phyloP scores from a whole-genome alignment of 2,329 filamentous ascomycete genomes.

The Aureobasidium mangrovei region DNA sequence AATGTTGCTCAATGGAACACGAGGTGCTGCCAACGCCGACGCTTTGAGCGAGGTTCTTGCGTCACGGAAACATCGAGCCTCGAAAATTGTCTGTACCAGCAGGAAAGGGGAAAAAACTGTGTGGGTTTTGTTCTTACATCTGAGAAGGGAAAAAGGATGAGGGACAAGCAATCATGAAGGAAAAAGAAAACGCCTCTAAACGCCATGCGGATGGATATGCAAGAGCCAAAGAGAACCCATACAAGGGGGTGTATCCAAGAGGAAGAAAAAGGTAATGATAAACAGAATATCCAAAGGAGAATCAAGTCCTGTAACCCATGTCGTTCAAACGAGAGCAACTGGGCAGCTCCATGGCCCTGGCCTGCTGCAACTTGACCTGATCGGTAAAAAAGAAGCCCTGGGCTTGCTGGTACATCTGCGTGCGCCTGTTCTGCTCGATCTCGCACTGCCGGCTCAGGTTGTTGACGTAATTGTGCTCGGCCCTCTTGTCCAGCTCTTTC shows the following conservation, averaged over 20 bases:
- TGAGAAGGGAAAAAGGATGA: too few species aligned
- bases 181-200: too few species aligned
- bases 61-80: too few species aligned
- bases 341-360: constrained; percentile 52
- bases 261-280: background rate
- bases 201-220: too few species aligned
- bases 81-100: too few species aligned
- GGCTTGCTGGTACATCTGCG: constrained; percentile 64
- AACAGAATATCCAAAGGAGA: constrained; percentile 11
- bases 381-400: constrained; percentile 84
- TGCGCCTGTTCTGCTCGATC: constrained; percentile 56
- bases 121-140: too few species aligned
- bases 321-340: constrained; percentile 49
- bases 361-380: constrained; percentile 65
- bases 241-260: background rate
- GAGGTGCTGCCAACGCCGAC: too few species aligned
- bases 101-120: too few species aligned
- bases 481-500: constrained; percentile 63
- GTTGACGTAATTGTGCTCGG: constrained; percentile 64
- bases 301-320: constrained; percentile 32
- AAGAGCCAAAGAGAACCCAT: background rate
- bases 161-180: too few species aligned
- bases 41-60: too few species aligned
- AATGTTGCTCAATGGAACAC: too few species aligned
- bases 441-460: constrained; percentile 65